Percentiles rank a stretch among this genome's conserved stretches.
phyloP scores from a whole-genome alignment of 2,329 filamentous ascomycete species.

The Teratosphaeria zuluensis region DNA sequence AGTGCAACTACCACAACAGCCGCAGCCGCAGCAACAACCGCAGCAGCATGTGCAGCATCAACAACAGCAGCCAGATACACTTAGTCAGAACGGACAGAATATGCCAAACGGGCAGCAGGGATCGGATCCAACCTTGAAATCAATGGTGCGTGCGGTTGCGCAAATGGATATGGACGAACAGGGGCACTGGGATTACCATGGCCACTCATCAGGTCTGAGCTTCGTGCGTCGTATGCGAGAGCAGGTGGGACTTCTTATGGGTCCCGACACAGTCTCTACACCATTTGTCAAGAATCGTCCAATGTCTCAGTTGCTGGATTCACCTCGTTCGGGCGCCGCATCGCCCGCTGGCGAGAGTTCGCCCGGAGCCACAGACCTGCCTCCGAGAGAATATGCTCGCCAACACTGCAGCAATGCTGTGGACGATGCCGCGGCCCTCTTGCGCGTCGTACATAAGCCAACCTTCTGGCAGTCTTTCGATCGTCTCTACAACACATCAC shows the following conservation, averaged over 20 bases:
- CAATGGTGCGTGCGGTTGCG: slow-evolving; percentile 90
- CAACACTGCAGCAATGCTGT: slow-evolving; percentile 51
- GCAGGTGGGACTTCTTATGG: slow-evolving; percentile 70
- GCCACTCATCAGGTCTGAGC: slow-evolving; percentile 81
- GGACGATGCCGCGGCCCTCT: slow-evolving; percentile 52
- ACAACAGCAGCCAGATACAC: slow-evolving; percentile 10
- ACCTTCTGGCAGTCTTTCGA: slow-evolving; percentile 71
- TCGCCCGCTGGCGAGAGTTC: slow-evolving; percentile 51
- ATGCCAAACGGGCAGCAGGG: slow-evolving; percentile 13
- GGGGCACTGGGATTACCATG: slow-evolving; percentile 91
- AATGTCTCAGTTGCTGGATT: slow-evolving; percentile 55
- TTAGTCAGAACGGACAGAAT: slow-evolving; percentile 27
- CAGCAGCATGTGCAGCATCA: slow-evolving; percentile 7
- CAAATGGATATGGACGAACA: slow-evolving; percentile 85
- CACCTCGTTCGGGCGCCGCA: slow-evolving; percentile 47
- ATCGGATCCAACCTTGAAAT: slow-evolving; percentile 65
- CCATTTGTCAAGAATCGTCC: slow-evolving; percentile 48
- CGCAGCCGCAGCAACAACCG: slow-evolving; percentile 4
- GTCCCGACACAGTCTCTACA: slow-evolving; percentile 48
- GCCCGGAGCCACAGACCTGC: slow-evolving; percentile 54
- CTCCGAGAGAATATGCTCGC: slow-evolving; percentile 49
- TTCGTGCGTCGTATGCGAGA: slow-evolving; percentile 82
- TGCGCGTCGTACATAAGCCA: slow-evolving; percentile 71
- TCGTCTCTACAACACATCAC: slow-evolving; percentile 60
- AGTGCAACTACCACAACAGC: neutral